These are phyloP conservation scores for Fusarium protoensiforme DNA, from an alignment of 2,329 filamentous ascomycete species.

Conservation along the genomic window DNA sequence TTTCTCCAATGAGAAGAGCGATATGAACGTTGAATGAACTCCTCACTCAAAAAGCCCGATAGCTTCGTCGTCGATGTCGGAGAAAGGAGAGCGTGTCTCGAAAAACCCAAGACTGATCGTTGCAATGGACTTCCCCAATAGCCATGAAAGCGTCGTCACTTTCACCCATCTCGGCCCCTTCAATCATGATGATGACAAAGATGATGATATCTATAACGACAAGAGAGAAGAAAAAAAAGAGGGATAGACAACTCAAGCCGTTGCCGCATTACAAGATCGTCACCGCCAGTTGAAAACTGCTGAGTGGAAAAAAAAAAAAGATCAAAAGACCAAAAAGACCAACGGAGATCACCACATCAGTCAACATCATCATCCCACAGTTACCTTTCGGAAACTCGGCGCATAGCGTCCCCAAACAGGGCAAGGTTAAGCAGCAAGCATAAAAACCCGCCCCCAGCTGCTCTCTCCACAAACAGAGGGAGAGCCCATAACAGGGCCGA, in stretches of 20 bases:
- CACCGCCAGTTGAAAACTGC: neutral
- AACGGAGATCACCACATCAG: neutral
- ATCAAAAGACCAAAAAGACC: neutral
- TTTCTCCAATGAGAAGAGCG: neutral
- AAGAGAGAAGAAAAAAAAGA: neutral
- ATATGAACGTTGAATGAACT: neutral
- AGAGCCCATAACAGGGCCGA: constrained; percentile 34
- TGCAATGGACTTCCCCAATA: neutral
- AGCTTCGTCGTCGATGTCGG: neutral
- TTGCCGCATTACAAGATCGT: neutral
- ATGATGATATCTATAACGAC: neutral
- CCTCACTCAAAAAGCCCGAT: neutral
- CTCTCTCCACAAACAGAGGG: constrained; percentile 5
- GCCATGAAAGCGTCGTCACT: neutral
- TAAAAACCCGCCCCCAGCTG: neutral
- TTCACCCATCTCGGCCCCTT: neutral
- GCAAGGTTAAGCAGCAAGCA: neutral
- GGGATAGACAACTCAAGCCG: neutral
- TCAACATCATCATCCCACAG: neutral
- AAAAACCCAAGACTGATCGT: neutral
- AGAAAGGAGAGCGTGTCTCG: neutral
- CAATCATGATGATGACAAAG: neutral
- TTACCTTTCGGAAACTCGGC: neutral
- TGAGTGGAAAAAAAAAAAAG: neutral
- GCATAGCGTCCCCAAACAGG: neutral